A percentile compares a stretch with the other conserved stretches of the same genome.
phyloP scores from a whole-genome alignment of 2,329 filamentous ascomycete species.

The Thermomyces lanuginosus region DNA sequence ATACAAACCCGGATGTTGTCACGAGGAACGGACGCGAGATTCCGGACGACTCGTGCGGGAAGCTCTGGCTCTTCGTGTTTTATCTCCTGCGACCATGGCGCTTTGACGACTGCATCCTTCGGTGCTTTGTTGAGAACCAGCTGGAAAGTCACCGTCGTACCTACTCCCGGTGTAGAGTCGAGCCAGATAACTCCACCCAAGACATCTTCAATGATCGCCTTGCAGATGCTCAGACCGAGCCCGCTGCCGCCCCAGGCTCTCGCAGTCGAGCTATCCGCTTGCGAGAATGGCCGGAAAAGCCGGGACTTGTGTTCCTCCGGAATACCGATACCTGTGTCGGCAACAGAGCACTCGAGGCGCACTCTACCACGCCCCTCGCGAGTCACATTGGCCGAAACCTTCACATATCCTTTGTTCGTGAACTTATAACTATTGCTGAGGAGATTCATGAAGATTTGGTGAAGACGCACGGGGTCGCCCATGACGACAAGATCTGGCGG shows the following conservation, averaged over 20 bases:
- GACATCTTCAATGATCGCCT: conserved; percentile 81
- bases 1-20: conserved; percentile 76
- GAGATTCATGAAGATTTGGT: conserved; percentile 66
- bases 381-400: conserved; percentile 59
- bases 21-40: conserved; percentile 57
- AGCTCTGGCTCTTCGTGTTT: conserved; percentile 23
- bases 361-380: conserved; percentile 53
- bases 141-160: conserved; percentile 56
- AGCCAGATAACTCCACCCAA: conserved; percentile 76
- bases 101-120: conserved; percentile 38
- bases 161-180: conserved; percentile 51
- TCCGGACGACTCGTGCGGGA: conserved; percentile 35
- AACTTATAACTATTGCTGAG: conserved; percentile 92
- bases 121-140: conserved; percentile 73
- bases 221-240: conserved; percentile 83
- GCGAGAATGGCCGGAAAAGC: conserved; percentile 81
- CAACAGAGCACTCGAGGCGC: conserved; percentile 67
- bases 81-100: conserved; percentile 36
- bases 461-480: conserved; percentile 67
- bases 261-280: conserved; percentile 80
- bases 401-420: conserved; percentile 71
- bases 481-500: conserved; percentile 51
- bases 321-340: conserved; percentile 84
- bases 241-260: conserved; percentile 85
- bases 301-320: conserved; percentile 60